Evolutionary conservation across 495 filamentous ascomycete species (phyloP).

Genomic region (Hypoxylon rickii): DNA sequence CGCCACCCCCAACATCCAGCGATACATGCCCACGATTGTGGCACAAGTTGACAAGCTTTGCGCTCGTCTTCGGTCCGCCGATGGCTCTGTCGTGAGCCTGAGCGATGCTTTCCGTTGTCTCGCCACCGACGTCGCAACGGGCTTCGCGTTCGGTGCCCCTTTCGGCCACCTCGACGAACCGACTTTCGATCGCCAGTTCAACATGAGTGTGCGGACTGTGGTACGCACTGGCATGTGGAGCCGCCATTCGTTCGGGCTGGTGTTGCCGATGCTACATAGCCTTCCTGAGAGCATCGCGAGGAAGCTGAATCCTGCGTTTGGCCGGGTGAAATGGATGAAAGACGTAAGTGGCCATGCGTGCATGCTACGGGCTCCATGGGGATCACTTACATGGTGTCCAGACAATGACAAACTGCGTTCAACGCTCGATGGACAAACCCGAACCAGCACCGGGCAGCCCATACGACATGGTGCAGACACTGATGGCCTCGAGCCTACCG

Average conservation of each 20-base stretch:
- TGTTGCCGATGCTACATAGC: conserved; percentile 18
- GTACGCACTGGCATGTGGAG: conserved; percentile 18
- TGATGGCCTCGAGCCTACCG: conserved; percentile 46
- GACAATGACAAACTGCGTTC: conserved; percentile 29
- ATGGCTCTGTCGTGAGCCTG: conserved; percentile 30
- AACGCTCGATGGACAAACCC: conserved; percentile 27
- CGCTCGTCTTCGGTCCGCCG: conserved; percentile 22
- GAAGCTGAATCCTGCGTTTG: conserved; percentile 25
- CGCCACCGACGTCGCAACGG: conserved; percentile 44
- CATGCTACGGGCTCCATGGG: not conserved
- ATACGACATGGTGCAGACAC: conserved; percentile 28
- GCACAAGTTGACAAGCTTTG: conserved; percentile 32
- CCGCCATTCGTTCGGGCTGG: conserved; percentile 14
- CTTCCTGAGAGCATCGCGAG: conserved; percentile 19
- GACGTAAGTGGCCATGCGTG: conserved; percentile 11
- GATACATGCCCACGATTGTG: conserved; percentile 35
- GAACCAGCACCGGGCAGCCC: conserved; percentile 16
- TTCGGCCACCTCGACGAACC: conserved; percentile 40
- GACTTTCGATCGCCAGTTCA: conserved; percentile 39
- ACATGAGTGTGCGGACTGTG: conserved; percentile 15
- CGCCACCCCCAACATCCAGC: conserved; percentile 34
- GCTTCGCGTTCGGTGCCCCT: conserved; percentile 39
- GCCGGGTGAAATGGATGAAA: conserved; percentile 26
- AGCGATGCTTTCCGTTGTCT: conserved; percentile 42
- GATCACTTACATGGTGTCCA: not conserved